Conservation (phyloP, 306 rosid genomes). For the Cotoneaster glaucophyllus region DNA sequence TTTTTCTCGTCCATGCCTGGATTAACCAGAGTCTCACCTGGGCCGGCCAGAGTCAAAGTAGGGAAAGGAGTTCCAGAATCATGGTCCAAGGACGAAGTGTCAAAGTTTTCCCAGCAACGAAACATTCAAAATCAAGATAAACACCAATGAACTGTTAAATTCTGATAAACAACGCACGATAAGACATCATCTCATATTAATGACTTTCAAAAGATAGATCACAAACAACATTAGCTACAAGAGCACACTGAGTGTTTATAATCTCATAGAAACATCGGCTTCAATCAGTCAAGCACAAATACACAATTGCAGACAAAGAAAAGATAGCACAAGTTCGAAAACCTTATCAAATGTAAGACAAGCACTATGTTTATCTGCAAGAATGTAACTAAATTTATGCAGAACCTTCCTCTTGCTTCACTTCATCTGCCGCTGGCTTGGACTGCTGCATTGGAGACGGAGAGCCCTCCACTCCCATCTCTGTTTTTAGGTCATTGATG, state of each 20-base stretch:
- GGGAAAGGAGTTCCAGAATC: neutral
- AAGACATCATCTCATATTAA: neutral
- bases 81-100: neutral
- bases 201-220: neutral
- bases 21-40: neutral
- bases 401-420: constrained; percentile 58
- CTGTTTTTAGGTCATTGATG: constrained; percentile 73
- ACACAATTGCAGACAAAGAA: neutral
- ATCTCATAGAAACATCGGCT: neutral
- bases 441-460: constrained; percentile 52
- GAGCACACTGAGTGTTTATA: neutral
- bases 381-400: constrained; percentile 30
- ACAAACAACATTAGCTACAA: constrained; percentile 3
- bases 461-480: constrained; percentile 91
- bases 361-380: constrained; percentile 16
- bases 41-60: neutral
- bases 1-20: neutral
- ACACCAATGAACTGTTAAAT: neutral
- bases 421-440: constrained; percentile 47
- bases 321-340: neutral
- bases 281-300: neutral
- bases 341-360: constrained; percentile 5
- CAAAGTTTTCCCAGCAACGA: neutral
- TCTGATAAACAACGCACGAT: neutral
- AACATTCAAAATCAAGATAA: neutral